Percentiles rank a stretch among this genome's conserved stretches.
Evolutionary conservation across 768 basidiomycete species (phyloP).

Genomic region (Amanita subjunquillea): DNA sequence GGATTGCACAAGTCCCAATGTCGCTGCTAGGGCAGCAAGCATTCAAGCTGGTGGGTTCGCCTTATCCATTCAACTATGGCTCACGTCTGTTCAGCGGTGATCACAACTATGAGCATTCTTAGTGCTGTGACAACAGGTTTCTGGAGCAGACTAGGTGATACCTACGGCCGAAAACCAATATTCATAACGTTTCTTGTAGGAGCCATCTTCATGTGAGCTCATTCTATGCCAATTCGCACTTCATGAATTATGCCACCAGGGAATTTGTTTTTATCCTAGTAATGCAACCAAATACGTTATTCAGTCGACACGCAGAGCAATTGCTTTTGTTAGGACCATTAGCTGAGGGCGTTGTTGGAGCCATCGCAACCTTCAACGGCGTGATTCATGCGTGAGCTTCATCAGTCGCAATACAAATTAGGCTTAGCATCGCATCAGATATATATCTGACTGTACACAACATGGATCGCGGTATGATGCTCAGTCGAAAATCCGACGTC

Average conservation of each 20-base stretch:
- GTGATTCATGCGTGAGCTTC: conserved; percentile 54
- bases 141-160: conserved; percentile 79
- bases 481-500: not conserved
- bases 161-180: conserved; percentile 65
- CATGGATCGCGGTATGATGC: conserved; percentile 33
- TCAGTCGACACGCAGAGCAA: conserved; percentile 48
- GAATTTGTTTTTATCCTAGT: conserved; percentile 76
- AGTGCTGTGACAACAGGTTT: conserved; percentile 78
- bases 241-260: conserved; percentile 26
- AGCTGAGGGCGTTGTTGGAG: conserved; percentile 73
- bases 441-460: conserved; percentile 41
- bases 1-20: conserved; percentile 33
- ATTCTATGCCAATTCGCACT: conserved; percentile 1
- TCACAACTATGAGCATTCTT: conserved; percentile 66
- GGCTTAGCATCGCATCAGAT: conserved; percentile 31
- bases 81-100: conserved; percentile 37
- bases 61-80: conserved; percentile 1
- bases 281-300: conserved; percentile 42
- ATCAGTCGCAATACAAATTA: not conserved
- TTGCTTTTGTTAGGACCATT: conserved; percentile 71
- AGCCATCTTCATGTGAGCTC: conserved; percentile 60
- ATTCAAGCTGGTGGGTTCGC: conserved; percentile 49
- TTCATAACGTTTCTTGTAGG: conserved; percentile 60
- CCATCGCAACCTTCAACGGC: conserved; percentile 53
- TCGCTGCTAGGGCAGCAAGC: conserved; percentile 59